phyloP scores from a whole-genome alignment of 2,329 filamentous ascomycete genomes.

The Pyrenophora graminea region DNA sequence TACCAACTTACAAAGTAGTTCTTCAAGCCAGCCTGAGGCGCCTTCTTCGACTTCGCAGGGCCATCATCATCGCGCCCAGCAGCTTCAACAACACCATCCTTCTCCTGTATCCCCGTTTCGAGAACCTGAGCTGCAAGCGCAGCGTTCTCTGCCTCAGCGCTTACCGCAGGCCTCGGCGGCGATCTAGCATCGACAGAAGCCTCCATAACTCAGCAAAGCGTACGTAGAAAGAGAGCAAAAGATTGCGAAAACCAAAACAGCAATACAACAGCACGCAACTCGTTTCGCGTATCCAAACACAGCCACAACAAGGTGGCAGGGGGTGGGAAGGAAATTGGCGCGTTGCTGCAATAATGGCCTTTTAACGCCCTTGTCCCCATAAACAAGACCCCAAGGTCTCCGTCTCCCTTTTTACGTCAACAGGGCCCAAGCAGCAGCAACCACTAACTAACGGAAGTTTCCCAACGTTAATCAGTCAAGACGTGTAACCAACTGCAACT shows the following conservation, averaged over 20 bases:
- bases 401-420: no score
- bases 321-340: no score
- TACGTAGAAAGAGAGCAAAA: neutral
- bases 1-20: constrained; percentile 41
- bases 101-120: neutral
- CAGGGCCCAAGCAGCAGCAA: no score
- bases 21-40: constrained; percentile 24
- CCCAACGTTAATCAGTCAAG: no score
- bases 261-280: neutral
- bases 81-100: constrained; percentile 1
- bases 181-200: neutral
- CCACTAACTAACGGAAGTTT: no score
- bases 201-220: neutral
- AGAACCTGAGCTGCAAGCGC: constrained; percentile 6
- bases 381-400: no score
- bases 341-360: no score
- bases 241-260: neutral
- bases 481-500: no score
- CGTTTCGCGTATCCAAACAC: neutral
- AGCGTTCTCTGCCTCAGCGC: constrained; percentile 6
- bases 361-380: no score
- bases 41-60: constrained; percentile 20
- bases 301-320: neutral
- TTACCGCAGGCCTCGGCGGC: constrained; percentile 7
- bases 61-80: constrained; percentile 9